A percentile compares a stretch with the other conserved stretches of the same genome.
Conservation (phyloP, 2,329 filamentous ascomycete genomes). For the Diaporthe sp. region DNA sequence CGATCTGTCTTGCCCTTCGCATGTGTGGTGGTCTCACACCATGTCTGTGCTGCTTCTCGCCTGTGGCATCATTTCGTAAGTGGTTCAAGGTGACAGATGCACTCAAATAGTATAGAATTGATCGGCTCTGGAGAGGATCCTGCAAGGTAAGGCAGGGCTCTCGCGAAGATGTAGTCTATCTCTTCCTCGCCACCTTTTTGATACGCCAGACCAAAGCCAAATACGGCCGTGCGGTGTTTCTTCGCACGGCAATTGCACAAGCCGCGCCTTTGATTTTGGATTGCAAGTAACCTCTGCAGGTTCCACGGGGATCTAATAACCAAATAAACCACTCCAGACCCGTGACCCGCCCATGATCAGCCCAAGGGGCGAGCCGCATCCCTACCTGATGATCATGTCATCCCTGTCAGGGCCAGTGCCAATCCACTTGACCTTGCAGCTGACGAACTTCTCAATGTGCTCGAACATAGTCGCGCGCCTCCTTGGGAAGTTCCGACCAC, state of each 20-base stretch:
- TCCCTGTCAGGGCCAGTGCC: conserved; percentile 74
- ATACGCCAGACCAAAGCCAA: conserved; percentile 58
- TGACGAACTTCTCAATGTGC: conserved; percentile 72
- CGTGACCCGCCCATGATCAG: not conserved
- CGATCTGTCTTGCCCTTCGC: not conserved
- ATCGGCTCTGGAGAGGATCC: not conserved
- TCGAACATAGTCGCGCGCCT: conserved; percentile 76
- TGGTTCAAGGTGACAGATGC: not conserved
- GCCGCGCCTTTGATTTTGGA: conserved; percentile 38
- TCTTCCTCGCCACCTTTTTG: conserved; percentile 56
- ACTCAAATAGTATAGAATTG: not conserved
- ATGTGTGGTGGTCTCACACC: not conserved
- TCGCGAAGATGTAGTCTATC: conserved; percentile 48
- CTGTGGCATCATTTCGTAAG: conserved; percentile 40
- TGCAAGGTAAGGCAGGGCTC: not conserved
- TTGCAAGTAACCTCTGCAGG: conserved; percentile 22
- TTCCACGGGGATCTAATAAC: conserved; percentile 7
- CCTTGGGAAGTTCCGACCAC: conserved; percentile 71
- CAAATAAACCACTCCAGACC: conserved; percentile 9
- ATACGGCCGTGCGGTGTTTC: conserved; percentile 65
- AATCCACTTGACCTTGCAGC: conserved; percentile 71
- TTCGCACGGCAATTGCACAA: conserved; percentile 52
- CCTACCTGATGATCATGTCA: conserved; percentile 66
- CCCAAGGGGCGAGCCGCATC: conserved; percentile 39
- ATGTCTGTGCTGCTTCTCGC: conserved; percentile 58